These are phyloP conservation scores for Hygrocybe coccinea DNA, from an alignment of 768 basidiomycete species.

Conservation along the genomic window DNA sequence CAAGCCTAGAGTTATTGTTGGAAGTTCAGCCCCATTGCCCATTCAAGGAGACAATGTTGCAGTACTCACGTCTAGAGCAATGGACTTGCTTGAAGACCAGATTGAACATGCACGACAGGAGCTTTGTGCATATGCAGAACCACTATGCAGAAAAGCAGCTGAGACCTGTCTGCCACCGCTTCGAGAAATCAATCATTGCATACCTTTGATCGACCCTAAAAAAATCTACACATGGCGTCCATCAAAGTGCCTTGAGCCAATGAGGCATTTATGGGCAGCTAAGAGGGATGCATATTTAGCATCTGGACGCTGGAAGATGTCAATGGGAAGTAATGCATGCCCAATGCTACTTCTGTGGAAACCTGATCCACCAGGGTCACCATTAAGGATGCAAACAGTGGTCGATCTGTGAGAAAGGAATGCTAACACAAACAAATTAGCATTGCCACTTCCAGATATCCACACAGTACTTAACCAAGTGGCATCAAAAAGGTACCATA, in stretches of 20 bases:
- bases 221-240: slow-evolving; percentile 21
- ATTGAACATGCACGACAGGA: slow-evolving; percentile 9
- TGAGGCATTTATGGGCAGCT: slow-evolving; percentile 16
- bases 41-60: slow-evolving; percentile 14
- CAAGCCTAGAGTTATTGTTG: slow-evolving; percentile 14
- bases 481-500: slow-evolving; percentile 23
- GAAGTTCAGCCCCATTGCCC: slow-evolving; percentile 9
- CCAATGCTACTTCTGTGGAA: slow-evolving; percentile 26
- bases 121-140: slow-evolving; percentile 13
- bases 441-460: slow-evolving; percentile 38
- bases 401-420: slow-evolving; percentile 36
- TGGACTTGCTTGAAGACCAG: slow-evolving; percentile 9
- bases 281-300: slow-evolving; percentile 21
- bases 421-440: slow-evolving; percentile 33
- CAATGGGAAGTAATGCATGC: background rate
- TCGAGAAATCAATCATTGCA: slow-evolving; percentile 23
- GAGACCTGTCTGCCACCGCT: slow-evolving; percentile 25
- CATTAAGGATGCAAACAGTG: slow-evolving; percentile 29
- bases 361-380: slow-evolving; percentile 20
- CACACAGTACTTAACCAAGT: slow-evolving; percentile 35
- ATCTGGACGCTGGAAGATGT: slow-evolving; percentile 25
- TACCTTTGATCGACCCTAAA: slow-evolving; percentile 22
- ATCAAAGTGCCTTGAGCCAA: slow-evolving; percentile 22
- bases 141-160: slow-evolving; percentile 17
- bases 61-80: slow-evolving; percentile 8